phyloP scores from a whole-genome alignment of 352 stramenopile genomes.

The Phytophthora vignae region DNA sequence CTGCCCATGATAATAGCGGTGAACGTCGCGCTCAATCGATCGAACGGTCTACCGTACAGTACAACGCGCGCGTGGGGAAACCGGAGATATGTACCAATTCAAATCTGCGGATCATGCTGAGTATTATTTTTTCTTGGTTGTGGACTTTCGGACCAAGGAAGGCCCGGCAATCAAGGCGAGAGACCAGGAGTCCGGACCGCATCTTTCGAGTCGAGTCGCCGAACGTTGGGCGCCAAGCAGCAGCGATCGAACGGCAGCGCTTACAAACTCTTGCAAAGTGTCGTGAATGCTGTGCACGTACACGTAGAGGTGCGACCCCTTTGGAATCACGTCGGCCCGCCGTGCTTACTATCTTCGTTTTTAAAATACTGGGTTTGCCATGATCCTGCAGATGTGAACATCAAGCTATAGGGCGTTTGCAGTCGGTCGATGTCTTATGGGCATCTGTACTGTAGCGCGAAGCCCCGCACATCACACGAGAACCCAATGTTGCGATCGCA shows the following conservation, averaged over 20 bases:
- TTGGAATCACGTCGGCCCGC: slow-evolving; percentile 17
- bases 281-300: not conserved
- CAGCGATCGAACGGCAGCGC: slow-evolving; percentile 17
- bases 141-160: not conserved
- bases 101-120: slow-evolving; percentile 31
- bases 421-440: not conserved
- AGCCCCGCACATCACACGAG: slow-evolving; percentile 28
- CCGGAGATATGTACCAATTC: slow-evolving; percentile 27
- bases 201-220: slow-evolving; percentile 34
- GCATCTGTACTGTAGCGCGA: slow-evolving; percentile 14
- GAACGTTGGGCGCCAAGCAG: slow-evolving; percentile 14
- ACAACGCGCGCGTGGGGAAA: not conserved
- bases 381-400: slow-evolving; percentile 24
- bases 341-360: slow-evolving; percentile 24
- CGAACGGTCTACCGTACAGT: not conserved
- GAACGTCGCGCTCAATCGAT: not conserved
- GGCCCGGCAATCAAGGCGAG: slow-evolving; percentile 13
- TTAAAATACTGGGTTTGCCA: slow-evolving; percentile 20
- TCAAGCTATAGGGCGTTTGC: slow-evolving; percentile 12
- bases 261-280: slow-evolving; percentile 12
- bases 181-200: slow-evolving; percentile 27
- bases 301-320: slow-evolving; percentile 10
- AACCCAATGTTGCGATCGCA: slow-evolving; percentile 19
- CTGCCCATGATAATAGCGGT: slow-evolving; percentile 30
- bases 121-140: slow-evolving; percentile 27